Evolutionary conservation across 2,329 filamentous ascomycete genomes (phyloP).

Genomic region (Exophiala oligosperma): DNA sequence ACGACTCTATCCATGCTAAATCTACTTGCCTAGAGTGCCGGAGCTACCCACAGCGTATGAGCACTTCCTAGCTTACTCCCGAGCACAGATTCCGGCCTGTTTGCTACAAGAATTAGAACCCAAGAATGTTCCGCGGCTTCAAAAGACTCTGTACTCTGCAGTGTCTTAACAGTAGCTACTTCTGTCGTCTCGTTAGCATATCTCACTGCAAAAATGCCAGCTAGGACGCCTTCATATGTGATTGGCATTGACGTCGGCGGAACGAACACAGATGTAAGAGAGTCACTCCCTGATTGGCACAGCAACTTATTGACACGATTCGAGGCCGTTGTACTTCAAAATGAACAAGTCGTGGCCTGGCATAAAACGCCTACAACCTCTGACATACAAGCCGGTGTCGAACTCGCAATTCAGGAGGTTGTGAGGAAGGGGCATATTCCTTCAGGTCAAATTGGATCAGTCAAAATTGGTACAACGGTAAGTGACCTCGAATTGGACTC

Average conservation of each 20-base stretch:
- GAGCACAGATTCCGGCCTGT: neutral
- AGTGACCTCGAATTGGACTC: conserved; percentile 1
- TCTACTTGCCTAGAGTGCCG: neutral
- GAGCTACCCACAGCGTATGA: conserved; percentile 1
- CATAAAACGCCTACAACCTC: conserved; percentile 51
- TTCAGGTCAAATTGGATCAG: conserved; percentile 42
- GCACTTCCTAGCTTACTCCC: neutral
- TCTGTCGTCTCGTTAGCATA: neutral
- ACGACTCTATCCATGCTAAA: conserved; percentile 2
- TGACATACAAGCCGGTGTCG: conserved; percentile 52
- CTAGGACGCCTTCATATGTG: conserved; percentile 1
- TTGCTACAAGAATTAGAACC: neutral
- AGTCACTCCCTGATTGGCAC: conserved; percentile 24
- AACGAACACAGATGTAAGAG: conserved; percentile 44
- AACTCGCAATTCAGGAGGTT: conserved; percentile 46
- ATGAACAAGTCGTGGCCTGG: conserved; percentile 43
- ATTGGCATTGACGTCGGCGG: conserved; percentile 21
- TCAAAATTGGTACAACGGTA: conserved; percentile 50
- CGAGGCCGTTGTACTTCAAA: conserved; percentile 36
- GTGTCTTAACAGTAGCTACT: neutral
- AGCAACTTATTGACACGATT: conserved; percentile 36
- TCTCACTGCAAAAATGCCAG: neutral
- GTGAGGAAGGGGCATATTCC: conserved; percentile 40
- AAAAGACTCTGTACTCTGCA: conserved; percentile 4
- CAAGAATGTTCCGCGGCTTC: neutral